These are phyloP conservation scores for Trichoderma semiorbis DNA, from an alignment of 2,329 filamentous ascomycete genomes.

Conservation along the genomic window DNA sequence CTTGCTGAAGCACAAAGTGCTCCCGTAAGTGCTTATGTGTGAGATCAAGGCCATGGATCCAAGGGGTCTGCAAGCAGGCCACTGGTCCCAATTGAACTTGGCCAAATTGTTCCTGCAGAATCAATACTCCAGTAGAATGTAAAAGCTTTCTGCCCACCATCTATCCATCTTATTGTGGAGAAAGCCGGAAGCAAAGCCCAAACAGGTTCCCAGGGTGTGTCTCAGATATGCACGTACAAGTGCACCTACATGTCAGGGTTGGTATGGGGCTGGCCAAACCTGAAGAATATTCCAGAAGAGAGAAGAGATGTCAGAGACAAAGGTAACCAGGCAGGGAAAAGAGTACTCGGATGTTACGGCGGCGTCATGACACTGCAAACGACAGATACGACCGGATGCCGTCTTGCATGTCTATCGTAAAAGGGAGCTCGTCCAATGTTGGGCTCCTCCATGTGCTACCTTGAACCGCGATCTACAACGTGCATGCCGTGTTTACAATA, in stretches of 20 bases:
- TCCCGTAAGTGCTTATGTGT: background rate
- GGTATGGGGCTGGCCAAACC: background rate
- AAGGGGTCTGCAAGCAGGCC: background rate
- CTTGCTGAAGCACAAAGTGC: background rate
- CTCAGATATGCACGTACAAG: background rate
- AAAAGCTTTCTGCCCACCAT: background rate
- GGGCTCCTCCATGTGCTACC: background rate
- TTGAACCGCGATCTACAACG: background rate
- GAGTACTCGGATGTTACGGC: background rate
- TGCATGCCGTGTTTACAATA: background rate
- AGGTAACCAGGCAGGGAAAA: background rate
- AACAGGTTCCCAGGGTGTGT: background rate
- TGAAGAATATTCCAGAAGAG: background rate
- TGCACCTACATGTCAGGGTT: background rate
- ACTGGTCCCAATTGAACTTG: background rate
- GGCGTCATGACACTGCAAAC: background rate
- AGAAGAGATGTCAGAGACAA: background rate
- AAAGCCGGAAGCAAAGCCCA: background rate
- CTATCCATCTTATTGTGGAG: background rate
- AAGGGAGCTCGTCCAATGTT: background rate
- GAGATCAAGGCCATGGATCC: background rate
- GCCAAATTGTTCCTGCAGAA: background rate
- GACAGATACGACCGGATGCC: background rate
- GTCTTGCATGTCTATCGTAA: background rate
- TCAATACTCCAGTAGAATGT: background rate